Conservation (phyloP, 2,329 filamentous ascomycete species). For the Arthrinium phaeospermum region DNA sequence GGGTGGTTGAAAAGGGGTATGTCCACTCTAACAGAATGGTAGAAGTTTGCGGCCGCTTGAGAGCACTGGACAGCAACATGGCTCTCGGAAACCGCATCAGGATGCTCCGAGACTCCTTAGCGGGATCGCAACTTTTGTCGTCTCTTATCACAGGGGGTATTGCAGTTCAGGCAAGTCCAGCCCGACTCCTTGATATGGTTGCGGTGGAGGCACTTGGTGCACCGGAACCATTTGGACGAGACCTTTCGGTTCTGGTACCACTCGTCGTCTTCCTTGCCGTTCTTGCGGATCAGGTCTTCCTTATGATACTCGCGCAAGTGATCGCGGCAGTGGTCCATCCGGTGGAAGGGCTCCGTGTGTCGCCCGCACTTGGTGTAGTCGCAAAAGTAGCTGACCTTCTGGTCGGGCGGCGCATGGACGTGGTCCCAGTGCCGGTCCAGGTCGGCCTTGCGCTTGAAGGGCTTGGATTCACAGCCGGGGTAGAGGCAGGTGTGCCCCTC, state of each 20-base stretch:
- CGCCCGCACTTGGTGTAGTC: slow-evolving; percentile 58
- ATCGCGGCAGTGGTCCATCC: slow-evolving; percentile 62
- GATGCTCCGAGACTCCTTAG: slow-evolving; percentile 18
- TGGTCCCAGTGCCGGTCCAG: slow-evolving; percentile 59
- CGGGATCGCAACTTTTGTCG: slow-evolving; percentile 35
- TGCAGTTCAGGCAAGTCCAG: slow-evolving; percentile 55
- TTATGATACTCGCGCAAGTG: slow-evolving; percentile 61
- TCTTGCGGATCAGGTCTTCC: slow-evolving; percentile 48
- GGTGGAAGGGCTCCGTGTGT: slow-evolving; percentile 52
- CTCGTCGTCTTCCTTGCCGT: slow-evolving; percentile 36
- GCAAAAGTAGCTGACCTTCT: slow-evolving; percentile 53
- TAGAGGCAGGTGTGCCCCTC: slow-evolving; percentile 1
- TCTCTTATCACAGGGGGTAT: slow-evolving; percentile 51
- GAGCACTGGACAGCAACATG: background rate
- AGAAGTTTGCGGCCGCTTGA: background rate
- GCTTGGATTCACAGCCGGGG: slow-evolving; percentile 47
- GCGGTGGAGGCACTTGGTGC: slow-evolving; percentile 56
- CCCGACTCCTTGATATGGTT: slow-evolving; percentile 47
- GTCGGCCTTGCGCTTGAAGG: slow-evolving; percentile 60
- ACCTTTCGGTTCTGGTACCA: slow-evolving; percentile 49
- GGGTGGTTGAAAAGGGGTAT: background rate
- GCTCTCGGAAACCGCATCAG: background rate
- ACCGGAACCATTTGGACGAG: slow-evolving; percentile 57
- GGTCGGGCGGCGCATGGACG: slow-evolving; percentile 49
- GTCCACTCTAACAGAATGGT: background rate